Percentiles rank a stretch among this genome's conserved stretches.
Conservation (phyloP, 371 early-diverging fungal genomes). For the Mycotypha africana region DNA sequence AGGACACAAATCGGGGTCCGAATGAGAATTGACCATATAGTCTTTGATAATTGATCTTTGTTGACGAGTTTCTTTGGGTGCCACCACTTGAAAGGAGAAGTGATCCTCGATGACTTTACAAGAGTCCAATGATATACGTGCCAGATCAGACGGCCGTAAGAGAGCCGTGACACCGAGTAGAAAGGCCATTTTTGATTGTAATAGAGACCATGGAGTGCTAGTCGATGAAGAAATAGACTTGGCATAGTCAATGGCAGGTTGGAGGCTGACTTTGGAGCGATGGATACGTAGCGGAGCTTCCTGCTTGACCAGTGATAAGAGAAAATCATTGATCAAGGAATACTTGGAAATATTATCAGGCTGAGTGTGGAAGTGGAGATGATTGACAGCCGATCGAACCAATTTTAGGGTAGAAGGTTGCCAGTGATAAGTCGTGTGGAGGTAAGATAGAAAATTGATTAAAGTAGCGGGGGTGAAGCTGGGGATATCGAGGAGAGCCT, state of each 20-base stretch:
- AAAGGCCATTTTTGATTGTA: neutral
- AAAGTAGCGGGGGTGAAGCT: neutral
- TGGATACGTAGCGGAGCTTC: constrained; percentile 1
- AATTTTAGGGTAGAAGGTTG: neutral
- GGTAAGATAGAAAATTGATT: constrained; percentile 2
- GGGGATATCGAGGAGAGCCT: neutral
- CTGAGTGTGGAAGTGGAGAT: constrained; percentile 1
- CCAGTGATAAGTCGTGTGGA: neutral
- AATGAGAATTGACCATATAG: neutral
- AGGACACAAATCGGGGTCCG: neutral
- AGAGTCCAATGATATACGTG: neutral
- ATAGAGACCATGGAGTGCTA: neutral
- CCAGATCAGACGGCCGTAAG: neutral
- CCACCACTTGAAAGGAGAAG: neutral
- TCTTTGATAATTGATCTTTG: constrained; percentile 1
- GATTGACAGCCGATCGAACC: neutral
- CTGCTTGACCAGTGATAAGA: neutral
- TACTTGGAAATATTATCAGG: neutral
- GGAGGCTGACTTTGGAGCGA: neutral
- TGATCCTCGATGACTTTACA: neutral
- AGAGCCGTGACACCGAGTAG: neutral
- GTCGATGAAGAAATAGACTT: neutral
- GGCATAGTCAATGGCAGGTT: neutral
- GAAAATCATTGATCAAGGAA: neutral
- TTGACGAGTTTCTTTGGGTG: neutral